A percentile compares a stretch with the other conserved stretches of the same genome.
phyloP scores from a whole-genome alignment of 345 rosid genomes.

The Linum trigynum region DNA sequence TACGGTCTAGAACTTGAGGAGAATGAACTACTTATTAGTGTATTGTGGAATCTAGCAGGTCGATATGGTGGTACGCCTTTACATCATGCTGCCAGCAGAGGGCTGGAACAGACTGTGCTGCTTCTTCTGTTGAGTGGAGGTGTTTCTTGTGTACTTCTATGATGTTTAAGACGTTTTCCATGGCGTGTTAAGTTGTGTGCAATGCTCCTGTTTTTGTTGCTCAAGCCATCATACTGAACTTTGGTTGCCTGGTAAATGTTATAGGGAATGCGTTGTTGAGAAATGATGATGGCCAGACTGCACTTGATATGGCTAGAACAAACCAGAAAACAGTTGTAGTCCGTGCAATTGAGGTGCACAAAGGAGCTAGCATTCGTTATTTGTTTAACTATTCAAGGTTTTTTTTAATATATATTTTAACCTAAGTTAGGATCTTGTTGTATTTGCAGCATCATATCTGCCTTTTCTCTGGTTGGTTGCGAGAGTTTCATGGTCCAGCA shows the following conservation, averaged over 20 bases:
- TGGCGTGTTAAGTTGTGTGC: too few relatives aligned
- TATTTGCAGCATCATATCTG: conserved; percentile 16
- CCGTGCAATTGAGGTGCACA: background rate
- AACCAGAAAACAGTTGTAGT: background rate
- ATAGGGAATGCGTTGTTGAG: background rate
- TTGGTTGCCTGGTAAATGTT: background rate
- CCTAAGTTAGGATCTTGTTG: background rate
- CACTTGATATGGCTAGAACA: background rate
- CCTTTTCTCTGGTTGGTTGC: conserved; percentile 22
- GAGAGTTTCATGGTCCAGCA: conserved; percentile 21
- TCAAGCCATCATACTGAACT: background rate
- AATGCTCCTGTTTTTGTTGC: background rate
- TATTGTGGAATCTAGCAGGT: background rate
- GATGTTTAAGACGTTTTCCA: background rate
- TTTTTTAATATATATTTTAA: background rate
- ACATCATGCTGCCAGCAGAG: background rate
- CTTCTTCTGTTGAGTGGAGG: background rate
- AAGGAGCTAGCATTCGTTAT: background rate
- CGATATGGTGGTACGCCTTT: background rate
- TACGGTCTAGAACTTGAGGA: background rate
- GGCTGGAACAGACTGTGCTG: background rate
- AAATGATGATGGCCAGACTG: background rate
- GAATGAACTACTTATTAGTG: background rate
- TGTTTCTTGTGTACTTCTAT: background rate
- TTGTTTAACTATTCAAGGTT: background rate